Conservation (phyloP, 805 yeast species). For the Kuraishia piskuri region DNA sequence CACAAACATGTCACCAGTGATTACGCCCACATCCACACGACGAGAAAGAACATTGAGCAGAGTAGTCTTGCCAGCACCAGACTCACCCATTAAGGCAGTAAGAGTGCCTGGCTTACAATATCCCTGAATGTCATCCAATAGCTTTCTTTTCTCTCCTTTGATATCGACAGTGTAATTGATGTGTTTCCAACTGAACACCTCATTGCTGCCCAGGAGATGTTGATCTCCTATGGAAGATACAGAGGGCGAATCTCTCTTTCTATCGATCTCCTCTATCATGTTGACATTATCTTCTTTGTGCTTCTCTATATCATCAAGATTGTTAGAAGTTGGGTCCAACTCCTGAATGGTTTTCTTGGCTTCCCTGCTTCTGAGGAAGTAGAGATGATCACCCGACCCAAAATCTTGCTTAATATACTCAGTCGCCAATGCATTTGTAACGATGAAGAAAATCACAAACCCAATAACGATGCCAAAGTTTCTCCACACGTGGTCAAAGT, state of each 20-base stretch:
- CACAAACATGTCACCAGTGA: constrained; percentile 39
- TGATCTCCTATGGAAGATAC: background rate
- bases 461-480: constrained; percentile 25
- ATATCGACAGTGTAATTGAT: constrained; percentile 14
- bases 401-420: constrained; percentile 19
- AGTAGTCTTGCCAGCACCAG: constrained; percentile 45
- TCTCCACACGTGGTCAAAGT: constrained; percentile 28
- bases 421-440: constrained; percentile 16
- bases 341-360: background rate
- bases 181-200: constrained; percentile 12
- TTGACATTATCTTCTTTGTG: background rate
- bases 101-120: constrained; percentile 29
- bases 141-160: constrained; percentile 13
- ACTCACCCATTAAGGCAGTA: constrained; percentile 38
- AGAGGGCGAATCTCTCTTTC: background rate
- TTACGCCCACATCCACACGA: constrained; percentile 34
- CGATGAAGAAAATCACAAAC: constrained; percentile 11
- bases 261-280: background rate
- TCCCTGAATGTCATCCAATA: constrained; percentile 18
- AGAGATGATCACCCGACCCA: constrained; percentile 20
- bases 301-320: background rate
- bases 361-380: background rate
- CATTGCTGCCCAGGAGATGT: constrained; percentile 4
- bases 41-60: constrained; percentile 36
- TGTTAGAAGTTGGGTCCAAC: background rate